Evolutionary conservation across 2,329 filamentous ascomycete genomes (phyloP).

Genomic region (Rutstroemia sp.): DNA sequence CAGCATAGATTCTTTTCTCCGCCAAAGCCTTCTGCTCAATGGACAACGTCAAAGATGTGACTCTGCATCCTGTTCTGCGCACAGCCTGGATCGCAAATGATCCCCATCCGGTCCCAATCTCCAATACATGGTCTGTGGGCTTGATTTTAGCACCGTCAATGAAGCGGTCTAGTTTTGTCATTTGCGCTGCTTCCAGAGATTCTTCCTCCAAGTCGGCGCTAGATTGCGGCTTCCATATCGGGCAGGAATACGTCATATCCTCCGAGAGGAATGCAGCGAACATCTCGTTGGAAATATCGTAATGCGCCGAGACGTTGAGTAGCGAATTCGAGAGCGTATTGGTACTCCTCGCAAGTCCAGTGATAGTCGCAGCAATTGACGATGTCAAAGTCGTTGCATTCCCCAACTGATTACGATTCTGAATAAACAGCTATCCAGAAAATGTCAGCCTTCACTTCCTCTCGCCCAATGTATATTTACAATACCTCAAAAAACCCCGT

Average conservation of each 20-base stretch:
- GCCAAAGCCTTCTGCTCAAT: conserved; percentile 62
- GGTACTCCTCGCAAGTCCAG: conserved; percentile 48
- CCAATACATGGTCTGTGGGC: conserved; percentile 58
- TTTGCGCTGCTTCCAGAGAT: conserved; percentile 56
- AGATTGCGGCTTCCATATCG: conserved; percentile 50
- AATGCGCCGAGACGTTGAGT: conserved; percentile 64
- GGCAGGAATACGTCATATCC: conserved; percentile 73
- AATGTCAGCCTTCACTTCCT: background rate
- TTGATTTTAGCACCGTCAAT: conserved; percentile 59
- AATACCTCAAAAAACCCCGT: conserved; percentile 59
- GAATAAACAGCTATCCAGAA: conserved; percentile 55
- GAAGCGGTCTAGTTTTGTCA: conserved; percentile 58
- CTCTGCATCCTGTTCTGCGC: conserved; percentile 54
- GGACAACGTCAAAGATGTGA: conserved; percentile 62
- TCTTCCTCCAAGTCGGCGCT: conserved; percentile 40
- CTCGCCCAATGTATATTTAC: background rate
- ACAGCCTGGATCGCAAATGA: conserved; percentile 66
- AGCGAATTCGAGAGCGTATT: conserved; percentile 52
- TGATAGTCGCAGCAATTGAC: conserved; percentile 48
- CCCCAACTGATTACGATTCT: conserved; percentile 55
- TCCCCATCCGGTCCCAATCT: conserved; percentile 72
- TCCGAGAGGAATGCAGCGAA: conserved; percentile 65
- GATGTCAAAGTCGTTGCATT: conserved; percentile 59
- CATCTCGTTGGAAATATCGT: conserved; percentile 71
- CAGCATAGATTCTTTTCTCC: conserved; percentile 54